Percentiles rank a stretch among this genome's conserved stretches.
Evolutionary conservation across 2,329 filamentous ascomycete species (phyloP).

Genomic region (Leptographium flavum): DNA sequence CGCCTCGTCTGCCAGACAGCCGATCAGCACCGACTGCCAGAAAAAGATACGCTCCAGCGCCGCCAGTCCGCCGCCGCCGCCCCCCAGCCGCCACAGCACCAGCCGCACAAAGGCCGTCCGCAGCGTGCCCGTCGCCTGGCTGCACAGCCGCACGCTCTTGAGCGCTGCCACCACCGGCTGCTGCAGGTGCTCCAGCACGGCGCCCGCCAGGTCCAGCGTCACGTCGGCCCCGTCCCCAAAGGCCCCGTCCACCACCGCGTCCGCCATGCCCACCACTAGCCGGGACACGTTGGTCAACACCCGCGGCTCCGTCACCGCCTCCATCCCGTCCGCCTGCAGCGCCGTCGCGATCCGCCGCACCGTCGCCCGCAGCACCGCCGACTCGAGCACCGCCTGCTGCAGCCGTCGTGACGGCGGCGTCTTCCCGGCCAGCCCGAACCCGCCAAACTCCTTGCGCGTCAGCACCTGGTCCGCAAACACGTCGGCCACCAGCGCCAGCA

Average conservation of each 20-base stretch:
- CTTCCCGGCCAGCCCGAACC: slow-evolving; percentile 73
- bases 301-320: slow-evolving; percentile 63
- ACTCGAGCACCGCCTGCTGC: slow-evolving; percentile 90
- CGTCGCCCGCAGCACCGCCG: slow-evolving; percentile 66
- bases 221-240: slow-evolving; percentile 78
- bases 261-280: slow-evolving; percentile 66
- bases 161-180: slow-evolving; percentile 64
- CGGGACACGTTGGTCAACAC: slow-evolving; percentile 77
- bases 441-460: slow-evolving; percentile 76
- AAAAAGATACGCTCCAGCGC: slow-evolving; percentile 82
- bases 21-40: slow-evolving; percentile 87
- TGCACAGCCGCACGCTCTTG: slow-evolving; percentile 86
- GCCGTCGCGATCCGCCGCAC: slow-evolving; percentile 56
- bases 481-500: slow-evolving; percentile 63
- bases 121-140: slow-evolving; percentile 64
- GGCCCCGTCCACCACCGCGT: slow-evolving; percentile 92
- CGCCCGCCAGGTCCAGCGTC: slow-evolving; percentile 74
- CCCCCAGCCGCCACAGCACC: slow-evolving; percentile 67
- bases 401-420: slow-evolving; percentile 87
- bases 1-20: slow-evolving; percentile 45
- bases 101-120: slow-evolving; percentile 65
- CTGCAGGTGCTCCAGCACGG: slow-evolving; percentile 77
- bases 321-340: slow-evolving; percentile 52
- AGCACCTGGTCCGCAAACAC: slow-evolving; percentile 81
- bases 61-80: slow-evolving; percentile 57